Base-by-base conservation (phyloP, 805 yeast species). In the Saturnispora sekii region DNA sequence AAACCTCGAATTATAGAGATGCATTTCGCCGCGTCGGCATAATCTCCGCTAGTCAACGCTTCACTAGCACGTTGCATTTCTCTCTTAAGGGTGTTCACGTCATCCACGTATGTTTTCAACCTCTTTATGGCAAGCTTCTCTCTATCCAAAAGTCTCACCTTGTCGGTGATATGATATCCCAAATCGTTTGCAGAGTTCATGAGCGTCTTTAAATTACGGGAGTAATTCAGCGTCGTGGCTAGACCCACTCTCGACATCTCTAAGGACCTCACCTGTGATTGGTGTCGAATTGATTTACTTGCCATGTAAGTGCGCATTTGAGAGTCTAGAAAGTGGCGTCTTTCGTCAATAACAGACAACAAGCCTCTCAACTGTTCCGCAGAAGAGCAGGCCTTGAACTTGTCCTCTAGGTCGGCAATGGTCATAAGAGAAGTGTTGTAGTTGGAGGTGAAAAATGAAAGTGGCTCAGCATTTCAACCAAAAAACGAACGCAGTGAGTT, bases 11-110 rank as follows among this genome's bases (percentile, higher is more conserved):
- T 77, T 26, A 65, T 66, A 14, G 63, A 56, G 4, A 88, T 81
- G 14, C 87, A 74, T 44, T 66, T 67, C 0, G 96, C 90, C 1
- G 95, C 96, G n/a, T 74, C 59, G 28, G 73, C 76, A 84, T 93
- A 87, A 53, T 85, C 76, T 29, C 73, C 63, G 30, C 74, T 73
- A 32, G 77, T 81, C 43, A 90, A 71, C 5, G 95, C 84, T 40
- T 75, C 74, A 54, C 77, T 66, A 5, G 86, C 81, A 44, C 79
- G 78, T 35, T 74, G 68, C 10, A 90, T 72, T 52, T 79, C 77
- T 30, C 71, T 70, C 55, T 83, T 83, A 48, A 90, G 65, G n/a
- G 70, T 61, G 48, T 81, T 79, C 1, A 84, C 81, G 48, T 79
- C 66, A 33, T 72, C 68, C 3, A 86, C 90, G 56, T 80, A 86